Conservation (phyloP, 345 rosid genomes). For the Melaleuca alternifolia region DNA sequence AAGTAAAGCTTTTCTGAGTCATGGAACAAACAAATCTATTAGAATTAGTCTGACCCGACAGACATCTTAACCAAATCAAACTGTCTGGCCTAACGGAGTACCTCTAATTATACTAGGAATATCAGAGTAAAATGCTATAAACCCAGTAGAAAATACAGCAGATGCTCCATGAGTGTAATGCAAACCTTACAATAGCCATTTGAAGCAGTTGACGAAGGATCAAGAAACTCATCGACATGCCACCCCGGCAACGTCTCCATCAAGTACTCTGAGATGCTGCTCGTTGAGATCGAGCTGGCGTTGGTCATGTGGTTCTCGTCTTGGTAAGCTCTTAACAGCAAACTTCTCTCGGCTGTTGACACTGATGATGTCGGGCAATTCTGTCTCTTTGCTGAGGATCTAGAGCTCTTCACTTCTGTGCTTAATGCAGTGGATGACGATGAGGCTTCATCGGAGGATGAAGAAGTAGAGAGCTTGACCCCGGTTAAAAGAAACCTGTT, state of each 20-base stretch:
- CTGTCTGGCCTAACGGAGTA: neutral
- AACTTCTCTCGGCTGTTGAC: neutral
- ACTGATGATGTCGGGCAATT: neutral
- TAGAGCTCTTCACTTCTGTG: neutral
- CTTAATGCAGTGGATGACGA: neutral
- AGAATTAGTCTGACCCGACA: neutral
- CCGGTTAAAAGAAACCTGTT: conserved; percentile 22
- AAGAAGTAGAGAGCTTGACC: conserved; percentile 11
- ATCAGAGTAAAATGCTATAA: neutral
- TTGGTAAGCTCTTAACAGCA: neutral
- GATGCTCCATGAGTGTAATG: neutral
- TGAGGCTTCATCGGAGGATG: neutral
- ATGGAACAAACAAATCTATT: neutral
- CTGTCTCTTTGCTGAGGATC: neutral
- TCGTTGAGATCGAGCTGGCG: conserved; percentile 27
- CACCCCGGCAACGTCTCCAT: conserved; percentile 67
- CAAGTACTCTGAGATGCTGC: conserved; percentile 61
- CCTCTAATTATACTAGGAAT: neutral
- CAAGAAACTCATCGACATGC: conserved; percentile 74
- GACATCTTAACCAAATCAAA: neutral
- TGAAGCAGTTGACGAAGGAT: conserved; percentile 17
- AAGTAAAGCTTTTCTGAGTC: neutral
- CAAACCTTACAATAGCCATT: conserved; percentile 26
- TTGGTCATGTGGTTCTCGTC: conserved; percentile 12
- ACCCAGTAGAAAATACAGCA: neutral